Base-by-base conservation (phyloP, 2,329 filamentous ascomycete genomes). In the Aspergillus aculeatinus region DNA sequence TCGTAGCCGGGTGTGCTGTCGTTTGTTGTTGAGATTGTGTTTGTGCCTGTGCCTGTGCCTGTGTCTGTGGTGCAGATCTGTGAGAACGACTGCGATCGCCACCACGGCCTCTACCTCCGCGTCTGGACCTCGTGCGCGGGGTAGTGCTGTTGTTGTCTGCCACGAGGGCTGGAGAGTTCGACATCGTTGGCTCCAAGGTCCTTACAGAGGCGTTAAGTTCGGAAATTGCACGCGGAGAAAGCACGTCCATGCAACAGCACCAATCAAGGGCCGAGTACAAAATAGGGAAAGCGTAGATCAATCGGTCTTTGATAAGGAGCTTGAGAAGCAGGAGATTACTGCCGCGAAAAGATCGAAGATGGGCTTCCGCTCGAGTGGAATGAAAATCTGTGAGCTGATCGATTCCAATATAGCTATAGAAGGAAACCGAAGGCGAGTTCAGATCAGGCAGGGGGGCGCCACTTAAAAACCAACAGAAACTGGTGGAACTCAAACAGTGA, bases 31-130 rank as follows among this genome's bases (percentile, higher is more conserved):
- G 42, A 4, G 57, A 5, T 21, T 62, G 59, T 21, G 58, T 21
- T 23, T 23, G 23, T 23, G 23, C 23, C 27, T 29, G 27, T 9
- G 27, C 27, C 9, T 29, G 27, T 25, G n/a, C 19, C 25, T 58
- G 60, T 14, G 44, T 19, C 44, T 61, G 61, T 2, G 61, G 19
- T 64, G 62, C 16, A 57, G 27, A 25, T 59, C 35, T 21, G 58
- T 21, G 29, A 60, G 19, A 16, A 57, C 48, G 23, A 57, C 57
- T 19, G 48, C 67, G 64, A 35, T 68, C 68, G 27, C 66, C 66
- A 44, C 67, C 66, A 61, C 70, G 68, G 49, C 70, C 71, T 60
- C 69, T 65, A 49, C 68, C 67, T 65, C 70, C 66, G 47, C 72
- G 70, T 64, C 70, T 59, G 19, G 57, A 42, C 33, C 61, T 67